Evolutionary conservation across 306 rosid species (phyloP), one percentile per base, ranked within the genome.

Genomic region (Quercus alba): DNA sequence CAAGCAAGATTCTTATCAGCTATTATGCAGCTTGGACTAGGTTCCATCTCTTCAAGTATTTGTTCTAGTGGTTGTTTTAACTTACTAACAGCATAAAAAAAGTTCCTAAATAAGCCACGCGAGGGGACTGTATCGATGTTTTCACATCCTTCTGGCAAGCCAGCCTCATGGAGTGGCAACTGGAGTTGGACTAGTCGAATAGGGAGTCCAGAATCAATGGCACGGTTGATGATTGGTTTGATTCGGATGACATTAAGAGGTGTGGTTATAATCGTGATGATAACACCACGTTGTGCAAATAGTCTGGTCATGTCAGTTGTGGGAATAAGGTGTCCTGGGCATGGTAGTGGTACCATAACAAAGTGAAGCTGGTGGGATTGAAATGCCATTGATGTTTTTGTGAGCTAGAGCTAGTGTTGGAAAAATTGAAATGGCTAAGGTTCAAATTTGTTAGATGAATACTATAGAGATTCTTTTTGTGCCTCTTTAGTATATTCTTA

Each of bases 301-400:
- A 81, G 81, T 56, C 30, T 78, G 0, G 84, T 79, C 75, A 85
- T 71, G 81, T 85, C 85, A 3, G 75, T 56, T 83, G 78, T 78
- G 21, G 88, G 85, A 51, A 81, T 81, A 19, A 71, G 54, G 51
- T 85, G 84, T 72, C 88, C 83, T 1, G 74, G 83, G 17, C 81
- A 66, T 79, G 78, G 44, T 35, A 62, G 62, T 1, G 84, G 88
- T 1, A 85, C 28, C 54, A 81, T 15, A 12, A 85, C 80, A 61
- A 85, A 85, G 75, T 81, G 88, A 80, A 61, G 78, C 23, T 75
- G 70, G 19, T 58, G 85, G 41, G 41, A 3, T 26, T 63, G 70
- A 26, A 30, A 13, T 23, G 69, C 35, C 69, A 62, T 62, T 21
- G 35, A 52, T 49, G 44, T 38, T 38, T 38, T 46, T 46, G 54